Evolutionary conservation across 2,329 filamentous ascomycete genomes (phyloP), one percentile per base, ranked within the genome.

Genomic region (Sporothrix dimorphospora): DNA sequence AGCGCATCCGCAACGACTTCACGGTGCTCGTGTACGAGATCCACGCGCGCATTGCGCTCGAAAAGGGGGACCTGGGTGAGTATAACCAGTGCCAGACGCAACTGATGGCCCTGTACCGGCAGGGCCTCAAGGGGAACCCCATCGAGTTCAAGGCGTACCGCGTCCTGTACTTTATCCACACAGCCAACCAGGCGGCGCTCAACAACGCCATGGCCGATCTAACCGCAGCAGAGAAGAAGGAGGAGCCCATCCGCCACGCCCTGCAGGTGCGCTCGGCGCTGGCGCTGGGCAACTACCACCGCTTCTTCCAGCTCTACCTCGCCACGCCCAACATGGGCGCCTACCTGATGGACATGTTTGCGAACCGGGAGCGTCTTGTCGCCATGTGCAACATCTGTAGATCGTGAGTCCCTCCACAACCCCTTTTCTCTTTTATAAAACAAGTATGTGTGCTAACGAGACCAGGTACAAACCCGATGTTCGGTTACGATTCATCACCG

Each of bases 71-170:
- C 86, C 89, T 98, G 86, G 95, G 96, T 99, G 96, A 99, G 96
- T 99, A 99, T 96, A 99, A 99, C 86, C 96, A 99, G 88, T 99
- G 96, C 83, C 96, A 99, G 86, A 98, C 96, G 79, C 96, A 99
- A 85, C 87, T 99, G 80, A 93, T 94, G 82, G 94, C 92, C 76
- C 86, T 99, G 79, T 98, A 99, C 83, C 89, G 89, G 81, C 89
- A 93, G 84, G 92, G 93, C 77, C 85, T 97, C 81, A 93, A 93
- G 80, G 96, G 95, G 78, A 94, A 94, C 82, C 90, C 93, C 80
- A 91, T 93, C 84, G 96, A 99, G 83, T 99, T 99, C 85, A 96
- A 96, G 89, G 96, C 95, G 76, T 99, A 99, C 87, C 95, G 96
- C 89, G 98, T 99, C 84, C 88, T 99, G 81, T 99, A 99, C 89